A percentile compares a stretch with the other conserved stretches of the same genome.
Conservation (phyloP, 2,329 filamentous ascomycete genomes). For the Penicillium vulpinum region DNA sequence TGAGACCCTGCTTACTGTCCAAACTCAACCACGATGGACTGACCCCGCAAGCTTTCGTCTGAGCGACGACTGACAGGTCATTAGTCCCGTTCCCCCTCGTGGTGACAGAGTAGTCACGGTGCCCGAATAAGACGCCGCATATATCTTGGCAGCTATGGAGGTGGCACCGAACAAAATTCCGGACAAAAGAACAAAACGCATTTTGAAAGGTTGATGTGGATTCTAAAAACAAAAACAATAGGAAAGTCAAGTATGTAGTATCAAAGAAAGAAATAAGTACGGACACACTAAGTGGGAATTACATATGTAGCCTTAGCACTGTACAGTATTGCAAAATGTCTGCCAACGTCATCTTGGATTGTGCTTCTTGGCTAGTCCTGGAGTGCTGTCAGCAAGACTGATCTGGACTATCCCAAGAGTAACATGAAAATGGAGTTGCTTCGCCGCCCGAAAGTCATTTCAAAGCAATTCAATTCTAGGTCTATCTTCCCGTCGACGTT, state of each 20-base stretch:
- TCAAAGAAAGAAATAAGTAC: no score
- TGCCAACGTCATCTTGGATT: no score
- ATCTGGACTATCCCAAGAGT: no score
- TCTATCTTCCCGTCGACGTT: neutral
- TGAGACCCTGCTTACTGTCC: constrained; percentile 8
- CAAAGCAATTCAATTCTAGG: neutral
- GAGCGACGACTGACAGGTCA: constrained; percentile 7
- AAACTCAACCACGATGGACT: constrained; percentile 25
- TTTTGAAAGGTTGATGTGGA: neutral
- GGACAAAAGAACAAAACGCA: neutral
- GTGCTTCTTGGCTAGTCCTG: neutral
- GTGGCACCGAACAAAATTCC: neutral
- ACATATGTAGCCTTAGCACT: no score
- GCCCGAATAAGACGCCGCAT: constrained; percentile 38
- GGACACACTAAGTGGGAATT: no score
- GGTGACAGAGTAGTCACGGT: constrained; percentile 32
- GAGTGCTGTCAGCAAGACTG: neutral
- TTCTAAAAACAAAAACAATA: neutral
- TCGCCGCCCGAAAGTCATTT: neutral
- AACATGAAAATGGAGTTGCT: no score
- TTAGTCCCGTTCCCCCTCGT: constrained; percentile 5
- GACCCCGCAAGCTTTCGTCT: constrained; percentile 14
- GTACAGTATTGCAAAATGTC: no score
- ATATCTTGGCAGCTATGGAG: constrained; percentile 20
- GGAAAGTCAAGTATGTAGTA: no score